Percentiles rank a stretch among this genome's conserved stretches.
These are phyloP conservation scores for Limnanthes douglasii DNA, from an alignment of 345 rosid species.

Conservation along the genomic window DNA sequence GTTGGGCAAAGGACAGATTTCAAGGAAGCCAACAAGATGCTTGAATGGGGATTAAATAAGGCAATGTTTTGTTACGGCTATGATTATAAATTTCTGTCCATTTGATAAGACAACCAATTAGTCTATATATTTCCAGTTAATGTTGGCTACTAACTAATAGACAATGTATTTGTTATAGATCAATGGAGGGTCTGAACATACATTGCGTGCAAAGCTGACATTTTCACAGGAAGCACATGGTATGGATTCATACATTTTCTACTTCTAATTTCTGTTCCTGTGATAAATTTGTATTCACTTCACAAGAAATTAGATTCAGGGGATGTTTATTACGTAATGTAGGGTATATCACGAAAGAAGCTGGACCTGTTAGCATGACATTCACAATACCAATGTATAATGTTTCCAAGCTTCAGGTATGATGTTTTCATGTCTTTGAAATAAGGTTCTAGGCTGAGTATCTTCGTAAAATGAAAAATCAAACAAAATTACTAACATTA, in stretches of 20 bases:
- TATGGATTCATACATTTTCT: slow-evolving; percentile 15
- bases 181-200: slow-evolving; percentile 87
- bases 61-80: too few relatives aligned
- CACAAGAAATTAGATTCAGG: neutral
- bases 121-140: too few relatives aligned
- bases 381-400: slow-evolving; percentile 97
- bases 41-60: slow-evolving; percentile 93
- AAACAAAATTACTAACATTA: too few relatives aligned
- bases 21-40: slow-evolving; percentile 70
- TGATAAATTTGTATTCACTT: too few relatives aligned
- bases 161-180: slow-evolving; percentile 27
- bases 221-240: slow-evolving; percentile 90
- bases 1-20: slow-evolving; percentile 86
- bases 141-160: slow-evolving; percentile 5
- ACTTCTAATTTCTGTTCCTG: neutral
- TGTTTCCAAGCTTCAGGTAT: slow-evolving; percentile 89
- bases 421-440: too few relatives aligned
- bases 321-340: slow-evolving; percentile 8
- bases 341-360: slow-evolving; percentile 93
- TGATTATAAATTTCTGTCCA: too few relatives aligned
- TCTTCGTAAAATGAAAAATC: too few relatives aligned
- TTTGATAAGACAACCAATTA: too few relatives aligned
- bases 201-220: slow-evolving; percentile 84
- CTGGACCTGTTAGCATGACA: slow-evolving; percentile 96
- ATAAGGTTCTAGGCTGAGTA: too few relatives aligned